These are phyloP conservation scores for Claviceps cyperi DNA, from an alignment of 2,329 filamentous ascomycete species.

Conservation along the genomic window DNA sequence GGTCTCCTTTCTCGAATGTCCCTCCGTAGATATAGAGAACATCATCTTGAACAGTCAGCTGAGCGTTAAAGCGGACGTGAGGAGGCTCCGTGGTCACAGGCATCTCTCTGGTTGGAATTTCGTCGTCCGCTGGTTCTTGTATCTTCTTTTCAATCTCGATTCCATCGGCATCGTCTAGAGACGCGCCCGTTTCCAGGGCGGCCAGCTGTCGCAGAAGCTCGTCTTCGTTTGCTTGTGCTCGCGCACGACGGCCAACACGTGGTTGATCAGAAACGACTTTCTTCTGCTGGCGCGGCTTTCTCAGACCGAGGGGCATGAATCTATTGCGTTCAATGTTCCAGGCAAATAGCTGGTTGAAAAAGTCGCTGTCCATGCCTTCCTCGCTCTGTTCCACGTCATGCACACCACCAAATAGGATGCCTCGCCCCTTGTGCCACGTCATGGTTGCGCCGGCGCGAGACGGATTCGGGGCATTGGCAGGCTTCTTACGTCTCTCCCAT, in stretches of 20 bases:
- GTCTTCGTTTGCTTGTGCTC: constrained; percentile 81
- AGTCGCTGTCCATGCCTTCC: constrained; percentile 92
- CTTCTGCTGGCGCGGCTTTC: constrained; percentile 55
- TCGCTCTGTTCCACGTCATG: constrained; percentile 85
- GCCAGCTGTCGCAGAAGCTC: constrained; percentile 79
- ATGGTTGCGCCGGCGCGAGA: constrained; percentile 80
- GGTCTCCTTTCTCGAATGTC: constrained; percentile 87
- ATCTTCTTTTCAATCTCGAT: constrained; percentile 37
- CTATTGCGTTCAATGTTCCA: constrained; percentile 94
- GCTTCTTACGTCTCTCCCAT: constrained; percentile 89
- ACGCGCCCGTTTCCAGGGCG: constrained; percentile 62
- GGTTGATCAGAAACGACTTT: constrained; percentile 40
- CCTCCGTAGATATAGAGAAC: constrained; percentile 88
- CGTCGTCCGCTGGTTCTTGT: constrained; percentile 38
- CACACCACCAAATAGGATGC: constrained; percentile 87
- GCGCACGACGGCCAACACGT: constrained; percentile 46
- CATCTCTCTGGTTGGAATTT: constrained; percentile 46
- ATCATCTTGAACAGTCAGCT: constrained; percentile 82
- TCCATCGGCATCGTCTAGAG: constrained; percentile 37
- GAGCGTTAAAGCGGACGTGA: constrained; percentile 80
- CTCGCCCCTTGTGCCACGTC: constrained; percentile 84
- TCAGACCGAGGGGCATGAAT: constrained; percentile 71
- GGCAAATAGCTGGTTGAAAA: constrained; percentile 82
- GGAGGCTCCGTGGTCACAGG: constrained; percentile 68
- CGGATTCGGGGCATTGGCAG: constrained; percentile 76